Conservation (phyloP, 1,284 basidiomycete species). For the Rhodotorula sp. region DNA sequence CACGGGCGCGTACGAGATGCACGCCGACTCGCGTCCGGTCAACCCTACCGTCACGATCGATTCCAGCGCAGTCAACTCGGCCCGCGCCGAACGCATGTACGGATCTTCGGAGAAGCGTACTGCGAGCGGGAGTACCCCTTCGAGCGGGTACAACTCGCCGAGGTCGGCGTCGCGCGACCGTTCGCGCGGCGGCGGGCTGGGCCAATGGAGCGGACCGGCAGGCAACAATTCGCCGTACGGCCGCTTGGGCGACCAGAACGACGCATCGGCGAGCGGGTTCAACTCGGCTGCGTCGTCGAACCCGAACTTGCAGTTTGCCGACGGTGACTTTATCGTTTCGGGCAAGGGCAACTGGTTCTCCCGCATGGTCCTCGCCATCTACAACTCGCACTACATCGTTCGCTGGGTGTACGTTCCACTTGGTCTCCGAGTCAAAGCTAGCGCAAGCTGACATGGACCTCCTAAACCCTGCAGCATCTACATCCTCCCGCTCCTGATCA, state of each 20-base stretch:
- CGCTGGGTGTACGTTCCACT: constrained; percentile 73
- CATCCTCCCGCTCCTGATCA: constrained; percentile 64
- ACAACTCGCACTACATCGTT: constrained; percentile 58
- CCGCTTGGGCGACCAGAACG: constrained; percentile 15
- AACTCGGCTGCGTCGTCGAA: constrained; percentile 26
- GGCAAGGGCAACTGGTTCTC: constrained; percentile 36
- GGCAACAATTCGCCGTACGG: constrained; percentile 35
- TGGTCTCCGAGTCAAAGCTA: too few relatives aligned
- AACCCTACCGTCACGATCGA: constrained; percentile 18
- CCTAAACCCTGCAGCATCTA: constrained; percentile 20
- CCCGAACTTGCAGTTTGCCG: constrained; percentile 39
- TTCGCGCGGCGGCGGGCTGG: constrained; percentile 26
- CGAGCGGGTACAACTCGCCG: constrained; percentile 29
- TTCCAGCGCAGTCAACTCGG: background rate
- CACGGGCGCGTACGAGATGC: constrained; percentile 14
- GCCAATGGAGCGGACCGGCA: constrained; percentile 37
- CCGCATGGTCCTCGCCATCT: constrained; percentile 34
- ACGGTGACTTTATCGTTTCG: constrained; percentile 36
- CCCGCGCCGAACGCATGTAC: constrained; percentile 16
- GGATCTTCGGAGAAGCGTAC: constrained; percentile 21
- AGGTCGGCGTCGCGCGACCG: constrained; percentile 15
- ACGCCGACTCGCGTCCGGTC: constrained; percentile 17
- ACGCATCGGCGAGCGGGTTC: constrained; percentile 11
- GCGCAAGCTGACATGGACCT: too few relatives aligned
- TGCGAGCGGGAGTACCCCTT: background rate